Conservation (phyloP, 2,329 filamentous ascomycete species). For the Colletotrichum sp. region DNA sequence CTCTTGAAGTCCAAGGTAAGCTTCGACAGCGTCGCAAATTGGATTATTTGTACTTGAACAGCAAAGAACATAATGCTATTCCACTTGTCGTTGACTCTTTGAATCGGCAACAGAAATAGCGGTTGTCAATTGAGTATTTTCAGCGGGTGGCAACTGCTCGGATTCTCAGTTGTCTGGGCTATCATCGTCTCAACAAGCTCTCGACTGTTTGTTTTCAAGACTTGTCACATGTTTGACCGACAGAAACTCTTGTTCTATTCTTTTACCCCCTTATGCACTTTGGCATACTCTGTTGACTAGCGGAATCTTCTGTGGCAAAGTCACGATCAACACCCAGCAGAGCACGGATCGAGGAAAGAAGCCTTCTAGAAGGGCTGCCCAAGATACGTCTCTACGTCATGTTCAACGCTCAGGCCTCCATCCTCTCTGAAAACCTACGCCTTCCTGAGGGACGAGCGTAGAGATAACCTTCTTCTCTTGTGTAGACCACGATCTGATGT, state of each 20-base stretch:
- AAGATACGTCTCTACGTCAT: neutral
- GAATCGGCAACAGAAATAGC: neutral
- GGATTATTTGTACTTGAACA: rapidly evolving
- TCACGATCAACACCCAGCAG: neutral
- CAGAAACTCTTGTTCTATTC: neutral
- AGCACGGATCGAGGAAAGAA: neutral
- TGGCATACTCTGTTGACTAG: neutral
- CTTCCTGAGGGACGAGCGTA: neutral
- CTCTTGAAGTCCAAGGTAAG: neutral
- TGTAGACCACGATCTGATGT: neutral
- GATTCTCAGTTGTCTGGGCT: neutral
- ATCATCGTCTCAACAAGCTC: neutral
- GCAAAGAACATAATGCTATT: neutral
- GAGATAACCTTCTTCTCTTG: neutral
- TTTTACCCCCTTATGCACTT: neutral
- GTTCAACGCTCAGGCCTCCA: neutral
- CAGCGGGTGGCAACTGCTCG: neutral
- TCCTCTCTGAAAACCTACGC: neutral
- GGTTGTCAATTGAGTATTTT: neutral
- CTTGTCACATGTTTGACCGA: neutral
- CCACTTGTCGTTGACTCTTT: neutral
- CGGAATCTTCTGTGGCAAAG: neutral
- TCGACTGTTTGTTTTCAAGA: neutral
- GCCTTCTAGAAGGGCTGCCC: neutral
- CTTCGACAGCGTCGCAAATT: neutral